Evolutionary conservation across 805 yeast species (phyloP).

Genomic region (Candida insectorum): DNA sequence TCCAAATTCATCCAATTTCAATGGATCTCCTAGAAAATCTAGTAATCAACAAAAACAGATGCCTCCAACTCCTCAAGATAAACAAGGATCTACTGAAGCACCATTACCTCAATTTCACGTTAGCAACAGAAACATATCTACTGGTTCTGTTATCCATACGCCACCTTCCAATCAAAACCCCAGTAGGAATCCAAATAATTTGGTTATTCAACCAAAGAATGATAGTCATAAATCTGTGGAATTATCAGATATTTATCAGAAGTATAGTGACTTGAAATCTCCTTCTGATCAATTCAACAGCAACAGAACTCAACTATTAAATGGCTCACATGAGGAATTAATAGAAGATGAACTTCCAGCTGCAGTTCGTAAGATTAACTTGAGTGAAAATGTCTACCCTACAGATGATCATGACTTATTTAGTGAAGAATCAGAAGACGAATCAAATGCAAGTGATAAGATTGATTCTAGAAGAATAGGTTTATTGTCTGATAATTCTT

Average conservation of each 20-base stretch:
- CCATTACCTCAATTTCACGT: slow-evolving; percentile 2
- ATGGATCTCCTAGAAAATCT: slow-evolving; percentile 1
- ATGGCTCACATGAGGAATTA: slow-evolving; percentile 33
- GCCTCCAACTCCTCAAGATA: neutral
- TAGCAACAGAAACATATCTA: slow-evolving; percentile 11
- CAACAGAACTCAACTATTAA: slow-evolving; percentile 32
- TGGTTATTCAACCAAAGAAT: slow-evolving; percentile 7
- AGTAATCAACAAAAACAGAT: neutral
- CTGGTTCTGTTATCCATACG: slow-evolving; percentile 10
- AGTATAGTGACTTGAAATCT: slow-evolving; percentile 34
- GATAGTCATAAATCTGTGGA: slow-evolving; percentile 34
- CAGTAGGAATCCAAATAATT: slow-evolving; percentile 6
- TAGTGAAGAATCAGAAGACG: slow-evolving; percentile 26
- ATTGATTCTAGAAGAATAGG: slow-evolving; percentile 21
- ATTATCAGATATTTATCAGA: slow-evolving; percentile 41
- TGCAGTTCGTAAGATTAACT: slow-evolving; percentile 24
- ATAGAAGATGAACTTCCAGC: slow-evolving; percentile 33
- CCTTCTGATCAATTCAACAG: slow-evolving; percentile 39
- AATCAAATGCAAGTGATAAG: slow-evolving; percentile 13
- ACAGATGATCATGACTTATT: slow-evolving; percentile 35
- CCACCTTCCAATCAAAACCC: slow-evolving; percentile 3
- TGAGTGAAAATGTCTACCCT: slow-evolving; percentile 31
- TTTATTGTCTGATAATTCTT: neutral
- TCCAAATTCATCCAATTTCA: slow-evolving; percentile 9
- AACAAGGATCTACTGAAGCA: neutral